A percentile compares a stretch with the other conserved stretches of the same genome.
Evolutionary conservation across 768 basidiomycete species (phyloP).

Genomic region (Tylopilus balloui): DNA sequence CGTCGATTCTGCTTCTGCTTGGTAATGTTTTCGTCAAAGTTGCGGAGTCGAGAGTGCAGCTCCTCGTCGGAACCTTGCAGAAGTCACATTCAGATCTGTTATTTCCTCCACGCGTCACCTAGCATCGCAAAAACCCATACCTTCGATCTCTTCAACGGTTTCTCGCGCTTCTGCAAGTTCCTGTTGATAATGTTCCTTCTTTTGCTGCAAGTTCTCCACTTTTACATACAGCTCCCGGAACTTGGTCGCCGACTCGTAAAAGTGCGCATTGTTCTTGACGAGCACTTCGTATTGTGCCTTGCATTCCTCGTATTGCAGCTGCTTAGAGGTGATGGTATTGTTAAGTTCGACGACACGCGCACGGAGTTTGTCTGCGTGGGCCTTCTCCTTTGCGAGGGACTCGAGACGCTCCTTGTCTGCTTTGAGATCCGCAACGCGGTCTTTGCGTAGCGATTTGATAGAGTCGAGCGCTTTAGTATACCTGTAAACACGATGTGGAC

Average conservation of each 20-base stretch:
- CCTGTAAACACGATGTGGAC: slow-evolving; percentile 38
- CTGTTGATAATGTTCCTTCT: slow-evolving; percentile 54
- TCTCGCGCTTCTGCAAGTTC: slow-evolving; percentile 61
- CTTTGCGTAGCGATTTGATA: slow-evolving; percentile 88
- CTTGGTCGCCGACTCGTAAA: slow-evolving; percentile 77
- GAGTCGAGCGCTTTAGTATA: slow-evolving; percentile 96
- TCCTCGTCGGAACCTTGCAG: slow-evolving; percentile 68
- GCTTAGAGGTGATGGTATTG: slow-evolving; percentile 59
- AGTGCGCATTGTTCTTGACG: slow-evolving; percentile 66
- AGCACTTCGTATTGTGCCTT: slow-evolving; percentile 61
- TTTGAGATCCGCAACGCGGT: slow-evolving; percentile 85
- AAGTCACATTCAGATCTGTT: background rate
- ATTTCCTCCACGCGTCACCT: no score
- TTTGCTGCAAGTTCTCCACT: slow-evolving; percentile 57
- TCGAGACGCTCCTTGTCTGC: slow-evolving; percentile 86
- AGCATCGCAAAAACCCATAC: slow-evolving; percentile 27
- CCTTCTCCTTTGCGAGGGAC: slow-evolving; percentile 74
- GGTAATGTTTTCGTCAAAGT: slow-evolving; percentile 56
- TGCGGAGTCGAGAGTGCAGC: slow-evolving; percentile 50
- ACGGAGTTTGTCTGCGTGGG: slow-evolving; percentile 80
- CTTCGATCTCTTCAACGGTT: slow-evolving; percentile 63
- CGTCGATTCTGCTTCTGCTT: slow-evolving; percentile 47
- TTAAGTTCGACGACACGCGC: slow-evolving; percentile 59
- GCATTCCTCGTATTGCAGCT: slow-evolving; percentile 68
- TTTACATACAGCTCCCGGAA: slow-evolving; percentile 82